phyloP scores from a whole-genome alignment of 2,329 filamentous ascomycete genomes.

The Mycogone perniciosa region DNA sequence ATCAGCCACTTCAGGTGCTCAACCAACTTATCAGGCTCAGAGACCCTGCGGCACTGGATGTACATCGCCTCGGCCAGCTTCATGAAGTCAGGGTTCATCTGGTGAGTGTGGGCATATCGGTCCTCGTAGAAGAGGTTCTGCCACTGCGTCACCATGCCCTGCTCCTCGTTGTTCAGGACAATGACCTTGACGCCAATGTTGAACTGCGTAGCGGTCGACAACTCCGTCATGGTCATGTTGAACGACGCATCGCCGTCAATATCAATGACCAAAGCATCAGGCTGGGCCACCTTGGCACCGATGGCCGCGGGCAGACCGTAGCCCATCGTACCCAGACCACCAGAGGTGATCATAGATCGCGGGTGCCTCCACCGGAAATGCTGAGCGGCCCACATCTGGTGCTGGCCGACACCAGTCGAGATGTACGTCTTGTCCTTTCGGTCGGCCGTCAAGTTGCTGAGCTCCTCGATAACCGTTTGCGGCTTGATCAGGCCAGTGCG shows the following conservation, averaged over 20 bases:
- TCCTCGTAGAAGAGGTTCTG: slow-evolving; percentile 97
- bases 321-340: slow-evolving; percentile 83
- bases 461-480: slow-evolving; percentile 83
- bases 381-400: slow-evolving; percentile 98
- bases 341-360: slow-evolving; percentile 91
- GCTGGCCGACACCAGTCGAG: slow-evolving; percentile 89
- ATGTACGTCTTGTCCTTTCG: slow-evolving; percentile 84
- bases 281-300: slow-evolving; percentile 77
- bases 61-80: slow-evolving; percentile 90
- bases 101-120: slow-evolving; percentile 86
- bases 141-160: slow-evolving; percentile 99
- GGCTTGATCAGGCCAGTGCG: slow-evolving; percentile 82
- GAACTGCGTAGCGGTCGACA: slow-evolving; percentile 89
- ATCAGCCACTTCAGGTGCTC: slow-evolving; percentile 84
- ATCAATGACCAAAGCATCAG: slow-evolving; percentile 81
- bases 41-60: slow-evolving; percentile 65
- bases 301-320: slow-evolving; percentile 92
- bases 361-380: slow-evolving; percentile 93
- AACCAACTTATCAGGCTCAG: slow-evolving; percentile 69
- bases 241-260: slow-evolving; percentile 99
- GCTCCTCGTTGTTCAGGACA: slow-evolving; percentile 92
- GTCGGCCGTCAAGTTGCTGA: slow-evolving; percentile 74
- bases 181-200: slow-evolving; percentile 95
- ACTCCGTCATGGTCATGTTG: slow-evolving; percentile 95
- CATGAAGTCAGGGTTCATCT: slow-evolving; percentile 91